phyloP scores from a whole-genome alignment of 2,329 filamentous ascomycete genomes.

The Harringtonia lauricola region DNA sequence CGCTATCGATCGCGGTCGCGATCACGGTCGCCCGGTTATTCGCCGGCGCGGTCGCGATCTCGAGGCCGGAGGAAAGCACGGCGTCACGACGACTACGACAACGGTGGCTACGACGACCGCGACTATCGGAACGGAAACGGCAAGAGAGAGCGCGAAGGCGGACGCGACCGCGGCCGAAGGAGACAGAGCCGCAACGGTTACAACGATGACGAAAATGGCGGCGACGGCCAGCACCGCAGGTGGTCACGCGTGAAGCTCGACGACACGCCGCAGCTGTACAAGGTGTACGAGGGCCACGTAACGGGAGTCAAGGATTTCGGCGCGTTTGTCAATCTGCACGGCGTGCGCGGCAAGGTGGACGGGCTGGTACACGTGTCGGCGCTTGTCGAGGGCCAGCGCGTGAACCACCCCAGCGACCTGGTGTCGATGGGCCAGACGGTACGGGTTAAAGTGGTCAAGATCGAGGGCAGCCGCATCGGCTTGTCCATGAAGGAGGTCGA shows the following conservation, averaged over 20 bases:
- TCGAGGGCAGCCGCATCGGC: constrained; percentile 72
- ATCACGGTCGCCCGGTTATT: constrained; percentile 21
- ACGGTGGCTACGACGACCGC: constrained; percentile 16
- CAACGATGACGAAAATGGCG: constrained; percentile 28
- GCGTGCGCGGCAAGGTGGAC: constrained; percentile 79
- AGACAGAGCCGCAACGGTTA: constrained; percentile 18
- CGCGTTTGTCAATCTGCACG: constrained; percentile 83
- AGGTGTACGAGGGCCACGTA: constrained; percentile 82
- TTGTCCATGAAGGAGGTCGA: constrained; percentile 97
- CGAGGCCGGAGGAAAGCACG: constrained; percentile 11
- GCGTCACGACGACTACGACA: constrained; percentile 18
- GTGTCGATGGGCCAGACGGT: constrained; percentile 71
- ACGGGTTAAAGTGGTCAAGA: constrained; percentile 84
- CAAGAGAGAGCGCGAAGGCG: constrained; percentile 27
- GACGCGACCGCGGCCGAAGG: constrained; percentile 15
- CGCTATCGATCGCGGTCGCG: constrained; percentile 27
- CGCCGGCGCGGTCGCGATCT: constrained; percentile 25
- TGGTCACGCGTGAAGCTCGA: constrained; percentile 67
- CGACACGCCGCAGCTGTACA: constrained; percentile 68
- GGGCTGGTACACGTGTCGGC: constrained; percentile 90
- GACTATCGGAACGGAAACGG: constrained; percentile 18
- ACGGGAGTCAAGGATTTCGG: constrained; percentile 94
- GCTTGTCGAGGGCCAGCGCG: constrained; percentile 70
- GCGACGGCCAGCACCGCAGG: constrained; percentile 41
- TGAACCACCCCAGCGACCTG: constrained; percentile 86